Base-by-base conservation (phyloP, 768 basidiomycete genomes). In the Tricholoma furcatifolium region DNA sequence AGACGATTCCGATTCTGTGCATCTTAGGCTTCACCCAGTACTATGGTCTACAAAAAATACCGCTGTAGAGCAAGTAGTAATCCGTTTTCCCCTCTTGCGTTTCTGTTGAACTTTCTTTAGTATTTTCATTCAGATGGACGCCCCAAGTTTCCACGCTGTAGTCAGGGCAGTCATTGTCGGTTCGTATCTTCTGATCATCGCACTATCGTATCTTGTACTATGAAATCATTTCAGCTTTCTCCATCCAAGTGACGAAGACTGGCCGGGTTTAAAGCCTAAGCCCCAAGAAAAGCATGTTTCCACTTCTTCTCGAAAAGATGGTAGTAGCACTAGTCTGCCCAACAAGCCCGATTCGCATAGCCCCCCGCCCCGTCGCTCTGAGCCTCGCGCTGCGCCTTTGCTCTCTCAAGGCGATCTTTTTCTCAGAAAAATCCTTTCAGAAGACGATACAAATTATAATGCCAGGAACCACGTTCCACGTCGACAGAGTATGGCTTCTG, bases 91-190 rank as follows among this genome's bases (percentile, higher is more conserved):
- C 17, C 27, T 8, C 24, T 42, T 45, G 15, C 6, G n/a, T 6
- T 45, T 34, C 24, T 43, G n/a, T n/a, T n/a, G 17, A 39, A 14
- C 32, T 42, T 32, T 7, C 4, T 12, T 10, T 17, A 82, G 81
- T 72, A 83, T 62, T 82, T 76, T 46, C 76, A 80, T 54, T 68
- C 68, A 47, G 60, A 64, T 38, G 81, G 80, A 12, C 65, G 62
- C 20, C 65, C 73, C 2, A 63, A 78, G 43, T 69, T 68, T 50
- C 75, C 76, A 7, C 66, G 65, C 24, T 82, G 81, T 55, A 70
- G 62, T 32, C 74, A 81, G 55, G 81, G 81, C 24, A 68, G 67
- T 39, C 69, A 63, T 34, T 82, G 81, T 64, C 77, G 81, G 81
- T 79, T 58, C 49, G 75, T 21, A 41, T 5, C 21, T 39, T 43